Base-by-base conservation (phyloP, 768 basidiomycete species). In the Tulasnella sp. region DNA sequence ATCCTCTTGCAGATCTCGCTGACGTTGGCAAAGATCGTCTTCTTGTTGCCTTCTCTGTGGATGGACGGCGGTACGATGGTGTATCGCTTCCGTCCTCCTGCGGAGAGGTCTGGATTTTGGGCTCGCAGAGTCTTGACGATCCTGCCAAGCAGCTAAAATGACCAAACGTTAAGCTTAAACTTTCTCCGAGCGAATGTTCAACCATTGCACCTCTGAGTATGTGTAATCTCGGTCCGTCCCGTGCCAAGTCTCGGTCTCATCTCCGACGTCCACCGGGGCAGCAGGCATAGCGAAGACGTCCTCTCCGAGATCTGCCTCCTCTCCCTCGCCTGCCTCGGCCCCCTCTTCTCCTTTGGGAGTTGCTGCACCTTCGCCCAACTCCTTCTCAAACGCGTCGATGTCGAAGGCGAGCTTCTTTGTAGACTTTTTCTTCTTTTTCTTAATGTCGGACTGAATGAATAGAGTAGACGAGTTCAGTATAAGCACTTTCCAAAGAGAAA, bases 1-100 rank as follows among this genome's bases (percentile, higher is more conserved):
- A 99, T 98, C 78, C 92, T 89, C 82, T 90, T 94, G 86, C 96
- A 98, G 75, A 99, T 99, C 79, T 99, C 96, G 74, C 89, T 88
- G 72, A 99, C 86, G 81, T 99, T 99, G 76, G 95, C 92, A 76
- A 99, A 99, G 75, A 98, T 91, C 59, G 94, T 89, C 82, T 95
- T 95, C 82, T 98, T 98, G 83, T 95, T 95, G n/a, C 84, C 97
- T 85, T 99, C 97, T 77, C 93, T 86, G 79, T 65, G 64, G 64
- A 65, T 40, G 17, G 92, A 91, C 17, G 97, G 97, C 16, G 97
- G 97, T 0, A 94, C 94, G 76, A 99, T 96, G 22, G 94, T 98
- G 83, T 98, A 97, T 29, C 95, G 90, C 83, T 95, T 98, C 79
- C 90, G 91, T 42, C 89, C 84, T 11, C 92, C 90, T 66, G 86